phyloP scores from a whole-genome alignment of 2,329 filamentous ascomycete species.

The Colletotrichum sp. region DNA sequence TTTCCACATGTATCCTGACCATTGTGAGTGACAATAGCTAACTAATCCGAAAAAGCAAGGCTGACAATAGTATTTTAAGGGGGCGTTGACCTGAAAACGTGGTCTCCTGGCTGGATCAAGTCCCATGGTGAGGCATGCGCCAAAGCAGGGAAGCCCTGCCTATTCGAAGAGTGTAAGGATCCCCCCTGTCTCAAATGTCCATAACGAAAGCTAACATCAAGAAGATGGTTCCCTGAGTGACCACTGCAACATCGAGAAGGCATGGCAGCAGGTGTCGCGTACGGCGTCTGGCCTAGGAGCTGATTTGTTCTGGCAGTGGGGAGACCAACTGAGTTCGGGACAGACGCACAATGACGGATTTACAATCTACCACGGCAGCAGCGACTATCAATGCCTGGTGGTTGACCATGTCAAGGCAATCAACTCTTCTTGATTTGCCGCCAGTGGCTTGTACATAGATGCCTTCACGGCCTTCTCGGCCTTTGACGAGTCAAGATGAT shows the following conservation, averaged over 20 bases:
- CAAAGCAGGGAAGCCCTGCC: conserved; percentile 31
- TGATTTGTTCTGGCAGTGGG: conserved; percentile 37
- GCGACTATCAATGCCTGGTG: conserved; percentile 41
- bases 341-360: conserved; percentile 40
- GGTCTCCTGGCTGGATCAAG: conserved; percentile 22
- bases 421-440: neutral
- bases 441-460: neutral
- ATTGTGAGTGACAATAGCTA: conserved; percentile 24
- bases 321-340: conserved; percentile 36
- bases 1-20: conserved; percentile 33
- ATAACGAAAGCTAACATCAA: neutral
- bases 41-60: neutral
- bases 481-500: neutral
- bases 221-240: neutral
- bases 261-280: conserved; percentile 28
- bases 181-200: neutral
- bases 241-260: conserved; percentile 49
- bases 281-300: conserved; percentile 24
- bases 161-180: conserved; percentile 36
- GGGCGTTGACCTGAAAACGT: conserved; percentile 4
- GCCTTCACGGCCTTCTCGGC: neutral
- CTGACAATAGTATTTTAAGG: no score
- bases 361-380: conserved; percentile 42
- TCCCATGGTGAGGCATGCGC: conserved; percentile 31
- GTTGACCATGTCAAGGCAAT: conserved; percentile 32